phyloP scores from a whole-genome alignment of 2,329 filamentous ascomycete genomes.

The Cylindrodendrum hubeiense region DNA sequence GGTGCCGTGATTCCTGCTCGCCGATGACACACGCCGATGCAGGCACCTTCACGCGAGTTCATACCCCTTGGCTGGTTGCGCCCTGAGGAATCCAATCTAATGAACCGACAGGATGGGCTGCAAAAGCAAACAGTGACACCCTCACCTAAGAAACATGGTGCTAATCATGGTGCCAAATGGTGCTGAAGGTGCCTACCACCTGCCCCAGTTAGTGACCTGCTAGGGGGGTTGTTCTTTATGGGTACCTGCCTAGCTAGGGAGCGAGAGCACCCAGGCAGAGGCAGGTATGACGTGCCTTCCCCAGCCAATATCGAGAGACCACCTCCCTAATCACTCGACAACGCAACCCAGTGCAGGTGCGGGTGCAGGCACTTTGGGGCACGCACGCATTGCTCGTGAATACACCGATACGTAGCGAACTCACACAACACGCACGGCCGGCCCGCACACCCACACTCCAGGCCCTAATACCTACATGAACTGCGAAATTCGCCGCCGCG shows the following conservation, averaged over 20 bases:
- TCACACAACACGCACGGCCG: slow-evolving; percentile 35
- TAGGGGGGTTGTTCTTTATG: background rate
- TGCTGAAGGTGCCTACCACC: background rate
- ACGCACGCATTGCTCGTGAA: slow-evolving; percentile 12
- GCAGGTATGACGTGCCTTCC: slow-evolving; percentile 26
- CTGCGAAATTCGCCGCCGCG: slow-evolving; percentile 39
- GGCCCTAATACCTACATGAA: slow-evolving; percentile 46
- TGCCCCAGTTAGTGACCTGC: background rate
- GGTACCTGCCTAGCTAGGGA: background rate
- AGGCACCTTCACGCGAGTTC: background rate
- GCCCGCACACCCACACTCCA: slow-evolving; percentile 44
- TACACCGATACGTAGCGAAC: slow-evolving; percentile 36
- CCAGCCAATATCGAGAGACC: slow-evolving; percentile 19
- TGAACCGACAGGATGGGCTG: slow-evolving; percentile 7
- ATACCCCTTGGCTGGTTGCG: background rate
- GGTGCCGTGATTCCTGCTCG: slow-evolving; percentile 15
- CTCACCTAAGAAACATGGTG: slow-evolving; percentile 1
- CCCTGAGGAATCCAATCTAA: slow-evolving; percentile 18
- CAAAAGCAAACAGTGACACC: slow-evolving; percentile 13
- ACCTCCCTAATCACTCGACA: slow-evolving; percentile 16
- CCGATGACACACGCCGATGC: slow-evolving; percentile 25
- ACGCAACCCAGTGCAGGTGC: slow-evolving; percentile 21
- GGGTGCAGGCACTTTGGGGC: slow-evolving; percentile 15
- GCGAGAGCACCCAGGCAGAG: background rate
- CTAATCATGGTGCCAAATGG: background rate